Base-by-base conservation (phyloP, 2,329 filamentous ascomycete species). In the Metarhizium anisopliae region DNA sequence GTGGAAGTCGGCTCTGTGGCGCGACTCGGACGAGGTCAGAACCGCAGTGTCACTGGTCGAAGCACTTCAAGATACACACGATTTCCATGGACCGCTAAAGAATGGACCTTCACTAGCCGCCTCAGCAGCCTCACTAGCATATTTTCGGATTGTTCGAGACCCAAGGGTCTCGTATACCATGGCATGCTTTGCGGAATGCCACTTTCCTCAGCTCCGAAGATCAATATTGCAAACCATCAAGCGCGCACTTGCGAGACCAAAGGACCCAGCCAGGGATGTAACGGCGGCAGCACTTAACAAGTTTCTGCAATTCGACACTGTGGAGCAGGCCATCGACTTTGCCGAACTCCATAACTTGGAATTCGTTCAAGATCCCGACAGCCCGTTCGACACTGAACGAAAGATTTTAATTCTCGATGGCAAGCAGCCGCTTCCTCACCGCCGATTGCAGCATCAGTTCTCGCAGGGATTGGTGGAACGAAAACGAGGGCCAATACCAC, bases 161-260 rank as follows among this genome's bases (percentile, higher is more conserved):
- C 71, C 74, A 0, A 69, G 73, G 16, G 78, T 85, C 2, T 86
- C 84, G 0, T 87, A 87, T 63, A 85, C 82, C 1, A 85, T 87
- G 82, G 84, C 83, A 14, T 87, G 84, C 61, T 80, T 87, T 58
- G 83, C 83, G 6, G 84, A 87, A 63, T 80, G 84, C n/a, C 82
- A 85, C 63, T 86, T 87, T 56, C 79, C 81, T 45, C 74, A 77
- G 40, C 71, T 86, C 36, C 81, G 84, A 45, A 80, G 81, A 54
- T 75, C 77, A 13, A 79, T 85, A 16, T 66, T 87, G 18, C 76
- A 76, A 54, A 77, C 78, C 16, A 70, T 86, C 25, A 76, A 79
- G 52, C 75, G 72, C 55, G 75, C 79, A 1, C 81, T 84, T 59
- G 74, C 79, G 2, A 77, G 82, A 56, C 79, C 80, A 29, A 76